Evolutionary conservation across 164 flowering plant species (phyloP).

Genomic region (Stephania yunnanensis): DNA sequence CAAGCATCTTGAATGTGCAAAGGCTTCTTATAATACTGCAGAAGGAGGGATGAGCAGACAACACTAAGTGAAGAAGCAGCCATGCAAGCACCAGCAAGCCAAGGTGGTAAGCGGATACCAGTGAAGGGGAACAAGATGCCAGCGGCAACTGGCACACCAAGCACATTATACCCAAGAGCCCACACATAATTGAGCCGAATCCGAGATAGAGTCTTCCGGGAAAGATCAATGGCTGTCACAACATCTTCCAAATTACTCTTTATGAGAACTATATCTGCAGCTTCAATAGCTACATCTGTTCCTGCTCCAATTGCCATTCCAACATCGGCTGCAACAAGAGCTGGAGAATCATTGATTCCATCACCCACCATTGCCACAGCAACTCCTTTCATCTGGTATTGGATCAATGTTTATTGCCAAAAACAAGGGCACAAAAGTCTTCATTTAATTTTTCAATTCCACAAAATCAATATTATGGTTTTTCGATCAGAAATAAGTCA

Average conservation of each 20-base stretch:
- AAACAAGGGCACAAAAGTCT: neutral
- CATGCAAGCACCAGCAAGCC: conserved; percentile 99
- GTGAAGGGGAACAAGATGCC: conserved; percentile 76
- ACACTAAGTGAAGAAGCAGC: conserved; percentile 93
- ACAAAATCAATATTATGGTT: neutral
- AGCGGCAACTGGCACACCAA: conserved; percentile 85
- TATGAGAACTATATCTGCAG: conserved; percentile 87
- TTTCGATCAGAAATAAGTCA: neutral
- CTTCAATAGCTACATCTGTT: conserved; percentile 88
- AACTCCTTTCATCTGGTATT: conserved; percentile 46
- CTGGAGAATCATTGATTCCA: conserved; percentile 93
- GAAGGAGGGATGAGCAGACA: conserved; percentile 80
- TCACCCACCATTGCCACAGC: conserved; percentile 95
- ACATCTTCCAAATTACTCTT: conserved; percentile 90
- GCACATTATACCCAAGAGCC: conserved; percentile 94
- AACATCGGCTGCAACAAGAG: conserved; percentile 87
- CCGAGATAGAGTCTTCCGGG: conserved; percentile 68
- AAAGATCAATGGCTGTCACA: conserved; percentile 83
- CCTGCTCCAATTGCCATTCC: conserved; percentile 99
- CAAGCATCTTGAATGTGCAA: conserved; percentile 29
- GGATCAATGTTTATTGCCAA: neutral
- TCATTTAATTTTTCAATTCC: neutral
- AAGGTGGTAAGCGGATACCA: conserved; percentile 83
- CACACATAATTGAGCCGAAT: conserved; percentile 81
- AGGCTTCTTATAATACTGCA: conserved; percentile 84